Evolutionary conservation across 805 yeast species (phyloP), one percentile per base, ranked within the genome.

Genomic region (Lipomyces sp.): DNA sequence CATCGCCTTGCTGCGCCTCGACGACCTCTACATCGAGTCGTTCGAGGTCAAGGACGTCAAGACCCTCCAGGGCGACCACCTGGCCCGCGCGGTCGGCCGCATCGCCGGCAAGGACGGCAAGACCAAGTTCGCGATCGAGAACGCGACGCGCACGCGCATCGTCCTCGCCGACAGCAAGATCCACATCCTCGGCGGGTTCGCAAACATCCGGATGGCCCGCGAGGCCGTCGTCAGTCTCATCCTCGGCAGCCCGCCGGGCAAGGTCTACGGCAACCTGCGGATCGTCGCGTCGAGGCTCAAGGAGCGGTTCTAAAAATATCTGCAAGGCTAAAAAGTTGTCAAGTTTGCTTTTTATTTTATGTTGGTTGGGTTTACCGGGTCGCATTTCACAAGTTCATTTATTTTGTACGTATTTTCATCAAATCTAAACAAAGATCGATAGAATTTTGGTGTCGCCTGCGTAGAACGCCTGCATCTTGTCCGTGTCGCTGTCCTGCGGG

Each of bases 61-160:
- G 71, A 91, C 97, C 3, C 74, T 93, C 61, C 82, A 81, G 26
- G 98, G 98, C 24, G 98, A 93, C 71, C 98, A 93, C 79, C 76
- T 93, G 67, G 85, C 96, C 45, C 84, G 99, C 78, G 98, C 99
- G 6, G 93, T 93, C 68, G 99, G 98, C 65, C 88, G 99, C 78
- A 93, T 93, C 70, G 98, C 99, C 13, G 99, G 99, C 70, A 95
- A 93, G 67, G 99, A 93, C 67, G 99, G 99, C 66, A 91, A 90
- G 71, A 93, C 98, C 56, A 93, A 91, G 73, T 93, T 91, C 69
- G 97, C 98, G 29, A 93, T 93, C 65, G 99, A 93, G 71, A 93
- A 93, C 66, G 97, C 98, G 16, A 91, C 98, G 21, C 81, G 98
- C 73, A 93, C 99, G 11, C 84, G 99, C 75, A 90, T 93, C 38